Percentiles rank a stretch among this genome's conserved stretches.
These are phyloP conservation scores for Bauhinia variegata DNA, from an alignment of 306 rosid species.

Conservation along the genomic window DNA sequence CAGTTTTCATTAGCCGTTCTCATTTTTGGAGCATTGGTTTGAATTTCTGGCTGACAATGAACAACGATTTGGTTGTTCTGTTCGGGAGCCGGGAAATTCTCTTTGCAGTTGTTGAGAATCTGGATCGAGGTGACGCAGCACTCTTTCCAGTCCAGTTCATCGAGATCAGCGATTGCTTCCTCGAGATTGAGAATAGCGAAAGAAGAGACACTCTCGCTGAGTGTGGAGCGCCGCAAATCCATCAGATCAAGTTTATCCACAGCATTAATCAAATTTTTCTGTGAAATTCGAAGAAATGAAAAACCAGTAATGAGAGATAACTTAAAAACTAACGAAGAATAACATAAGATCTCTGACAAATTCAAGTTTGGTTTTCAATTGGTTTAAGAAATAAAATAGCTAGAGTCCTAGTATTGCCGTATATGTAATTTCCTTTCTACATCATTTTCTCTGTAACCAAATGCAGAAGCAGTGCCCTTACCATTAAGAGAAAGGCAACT, in stretches of 20 bases:
- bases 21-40: not conserved
- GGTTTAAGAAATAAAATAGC: no score
- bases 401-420: not conserved
- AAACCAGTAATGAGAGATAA: not conserved
- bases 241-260: constrained; percentile 53
- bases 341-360: not conserved
- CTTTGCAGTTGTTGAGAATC: constrained; percentile 42
- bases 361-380: not conserved
- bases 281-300: constrained; percentile 22
- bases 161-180: constrained; percentile 60
- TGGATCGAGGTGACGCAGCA: constrained; percentile 73
- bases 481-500: no score
- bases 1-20: not conserved
- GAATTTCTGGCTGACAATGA: constrained; percentile 1
- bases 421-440: not conserved
- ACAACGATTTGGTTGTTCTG: constrained; percentile 18
- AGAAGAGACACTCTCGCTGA: constrained; percentile 50
- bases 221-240: constrained; percentile 68
- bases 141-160: constrained; percentile 71
- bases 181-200: constrained; percentile 44
- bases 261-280: constrained; percentile 58
- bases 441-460: no score
- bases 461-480: no score
- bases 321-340: not conserved
- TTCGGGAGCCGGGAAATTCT: constrained; percentile 29